Conservation (phyloP, 176 grass and related monocot species). For the Carex scoparia region DNA sequence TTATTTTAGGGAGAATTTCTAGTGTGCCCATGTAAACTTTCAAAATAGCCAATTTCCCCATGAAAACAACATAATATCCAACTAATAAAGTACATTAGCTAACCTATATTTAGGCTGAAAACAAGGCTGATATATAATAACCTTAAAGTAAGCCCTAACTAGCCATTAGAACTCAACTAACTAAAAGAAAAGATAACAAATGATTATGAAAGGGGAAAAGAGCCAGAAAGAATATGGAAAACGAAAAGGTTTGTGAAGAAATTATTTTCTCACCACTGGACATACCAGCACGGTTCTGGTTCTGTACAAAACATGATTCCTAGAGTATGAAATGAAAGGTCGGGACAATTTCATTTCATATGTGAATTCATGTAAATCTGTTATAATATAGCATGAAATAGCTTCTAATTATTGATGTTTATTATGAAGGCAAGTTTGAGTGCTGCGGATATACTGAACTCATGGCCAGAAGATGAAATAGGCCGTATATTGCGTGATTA, state of each 20-base stretch:
- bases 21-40: too few species aligned
- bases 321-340: not conserved
- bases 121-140: not conserved
- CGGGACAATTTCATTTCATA: not conserved
- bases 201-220: not conserved
- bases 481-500: constrained; percentile 78
- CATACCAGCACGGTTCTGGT: not conserved
- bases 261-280: not conserved
- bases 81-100: too few species aligned
- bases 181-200: not conserved
- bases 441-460: constrained; percentile 88
- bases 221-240: not conserved
- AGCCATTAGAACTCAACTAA: not conserved
- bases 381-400: not conserved
- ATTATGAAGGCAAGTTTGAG: constrained; percentile 65
- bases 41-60: too few species aligned
- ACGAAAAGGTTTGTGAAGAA: not conserved
- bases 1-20: too few species aligned
- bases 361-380: not conserved
- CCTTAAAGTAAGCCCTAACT: not conserved
- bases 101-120: too few species aligned
- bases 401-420: not conserved
- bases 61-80: too few species aligned
- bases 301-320: not conserved
- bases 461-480: constrained; percentile 81